These are phyloP conservation scores for Wickerhamomyces tratensis DNA, from an alignment of 805 yeast species.

Conservation along the genomic window DNA sequence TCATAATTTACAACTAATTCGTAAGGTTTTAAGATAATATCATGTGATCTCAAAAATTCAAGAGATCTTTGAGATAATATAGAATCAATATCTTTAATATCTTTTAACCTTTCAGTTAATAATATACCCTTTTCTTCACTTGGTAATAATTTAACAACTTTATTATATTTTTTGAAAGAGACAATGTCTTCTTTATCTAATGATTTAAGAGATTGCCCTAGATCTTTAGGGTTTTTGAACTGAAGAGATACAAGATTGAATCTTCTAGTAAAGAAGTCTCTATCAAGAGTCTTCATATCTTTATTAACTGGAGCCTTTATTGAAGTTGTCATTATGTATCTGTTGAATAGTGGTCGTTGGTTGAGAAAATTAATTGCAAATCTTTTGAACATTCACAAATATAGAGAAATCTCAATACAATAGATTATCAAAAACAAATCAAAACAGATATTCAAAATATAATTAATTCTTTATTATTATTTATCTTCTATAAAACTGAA, in stretches of 20 bases:
- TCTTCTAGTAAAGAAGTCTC: slow-evolving; percentile 47
- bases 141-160: slow-evolving; percentile 42
- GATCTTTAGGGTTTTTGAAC: slow-evolving; percentile 54
- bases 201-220: slow-evolving; percentile 31
- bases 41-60: slow-evolving; percentile 35
- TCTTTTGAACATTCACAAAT: too few species aligned
- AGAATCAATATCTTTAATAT: slow-evolving; percentile 25
- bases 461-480: too few species aligned
- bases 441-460: too few species aligned
- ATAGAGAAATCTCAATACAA: too few species aligned
- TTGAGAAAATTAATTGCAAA: too few species aligned
- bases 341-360: too few species aligned
- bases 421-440: too few species aligned
- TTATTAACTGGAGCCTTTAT: slow-evolving; percentile 57
- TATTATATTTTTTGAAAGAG: slow-evolving; percentile 22
- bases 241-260: slow-evolving; percentile 57
- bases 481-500: too few species aligned
- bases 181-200: slow-evolving; percentile 38
- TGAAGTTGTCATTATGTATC: slow-evolving; percentile 6
- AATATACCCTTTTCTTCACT: slow-evolving; percentile 34
- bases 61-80: slow-evolving; percentile 33
- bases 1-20: slow-evolving; percentile 53
- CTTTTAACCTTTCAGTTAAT: slow-evolving; percentile 40
- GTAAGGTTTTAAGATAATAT: slow-evolving; percentile 41
- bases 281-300: slow-evolving; percentile 57